Conservation (phyloP, 768 basidiomycete genomes). For the Macrolepiota albuminosa region DNA sequence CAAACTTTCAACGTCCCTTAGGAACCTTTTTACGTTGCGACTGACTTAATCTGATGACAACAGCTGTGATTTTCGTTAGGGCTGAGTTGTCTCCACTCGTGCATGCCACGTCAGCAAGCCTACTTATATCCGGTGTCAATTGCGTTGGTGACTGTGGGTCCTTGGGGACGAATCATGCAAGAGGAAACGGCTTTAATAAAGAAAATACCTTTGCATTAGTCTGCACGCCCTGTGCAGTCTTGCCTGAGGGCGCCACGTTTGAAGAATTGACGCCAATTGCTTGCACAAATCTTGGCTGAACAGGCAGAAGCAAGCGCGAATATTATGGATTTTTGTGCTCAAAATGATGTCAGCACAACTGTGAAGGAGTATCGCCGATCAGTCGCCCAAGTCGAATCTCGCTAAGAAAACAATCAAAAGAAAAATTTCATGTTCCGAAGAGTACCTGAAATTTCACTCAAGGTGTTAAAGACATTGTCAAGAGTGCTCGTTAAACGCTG, state of each 20-base stretch:
- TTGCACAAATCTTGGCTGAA: no score
- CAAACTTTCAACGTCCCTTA: background rate
- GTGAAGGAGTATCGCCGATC: background rate
- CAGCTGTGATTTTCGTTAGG: background rate
- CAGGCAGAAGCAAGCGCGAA: background rate
- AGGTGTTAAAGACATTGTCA: background rate
- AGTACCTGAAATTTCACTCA: conserved; percentile 8
- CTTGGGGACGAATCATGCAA: background rate
- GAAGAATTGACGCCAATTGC: background rate
- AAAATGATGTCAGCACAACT: background rate
- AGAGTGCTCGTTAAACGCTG: background rate
- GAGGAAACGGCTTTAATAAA: background rate
- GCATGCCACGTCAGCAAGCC: background rate
- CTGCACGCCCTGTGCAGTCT: background rate
- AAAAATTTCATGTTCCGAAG: conserved; percentile 1
- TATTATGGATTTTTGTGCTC: background rate
- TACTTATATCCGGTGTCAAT: background rate
- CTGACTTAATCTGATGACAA: background rate
- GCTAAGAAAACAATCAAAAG: background rate
- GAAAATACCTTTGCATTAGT: background rate
- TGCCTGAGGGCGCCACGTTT: background rate
- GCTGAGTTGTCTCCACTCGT: background rate
- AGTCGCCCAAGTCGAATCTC: background rate
- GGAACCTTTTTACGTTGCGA: background rate
- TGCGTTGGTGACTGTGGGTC: background rate